These are phyloP conservation scores for Triadica sebifera DNA, from an alignment of 345 rosid species.

Conservation along the genomic window DNA sequence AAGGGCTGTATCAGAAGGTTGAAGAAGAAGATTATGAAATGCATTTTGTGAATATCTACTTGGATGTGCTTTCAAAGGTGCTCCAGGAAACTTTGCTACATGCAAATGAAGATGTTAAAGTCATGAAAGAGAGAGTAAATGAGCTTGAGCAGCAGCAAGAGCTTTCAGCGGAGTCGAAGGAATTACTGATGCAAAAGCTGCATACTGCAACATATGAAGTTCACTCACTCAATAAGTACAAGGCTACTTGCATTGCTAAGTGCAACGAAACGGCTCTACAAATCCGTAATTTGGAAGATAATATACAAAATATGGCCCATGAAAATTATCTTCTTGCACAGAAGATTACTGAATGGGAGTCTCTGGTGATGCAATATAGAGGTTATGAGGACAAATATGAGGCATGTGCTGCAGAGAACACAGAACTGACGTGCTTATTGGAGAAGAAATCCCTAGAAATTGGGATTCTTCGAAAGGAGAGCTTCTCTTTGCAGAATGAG, in stretches of 20 bases:
- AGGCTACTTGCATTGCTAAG: slow-evolving; percentile 51
- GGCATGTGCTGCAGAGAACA: slow-evolving; percentile 54
- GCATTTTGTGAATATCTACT: slow-evolving; percentile 58
- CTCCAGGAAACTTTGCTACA: slow-evolving; percentile 63
- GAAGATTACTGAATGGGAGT: slow-evolving; percentile 72
- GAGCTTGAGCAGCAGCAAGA: slow-evolving; percentile 62
- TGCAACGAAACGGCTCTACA: slow-evolving; percentile 56
- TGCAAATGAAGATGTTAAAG: slow-evolving; percentile 47
- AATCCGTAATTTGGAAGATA: slow-evolving; percentile 55
- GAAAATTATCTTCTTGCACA: slow-evolving; percentile 60
- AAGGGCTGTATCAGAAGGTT: slow-evolving; percentile 70
- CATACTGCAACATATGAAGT: slow-evolving; percentile 62
- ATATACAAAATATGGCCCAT: slow-evolving; percentile 45
- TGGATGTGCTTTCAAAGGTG: slow-evolving; percentile 76
- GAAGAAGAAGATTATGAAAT: slow-evolving; percentile 76
- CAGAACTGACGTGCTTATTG: slow-evolving; percentile 55
- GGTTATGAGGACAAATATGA: slow-evolving; percentile 57
- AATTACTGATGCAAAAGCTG: slow-evolving; percentile 58
- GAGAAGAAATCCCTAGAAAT: slow-evolving; percentile 56
- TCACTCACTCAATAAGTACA: slow-evolving; percentile 55
- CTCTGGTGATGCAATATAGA: slow-evolving; percentile 46
- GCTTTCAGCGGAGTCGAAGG: slow-evolving; percentile 60
- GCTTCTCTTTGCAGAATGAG: slow-evolving; percentile 50
- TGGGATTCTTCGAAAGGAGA: slow-evolving; percentile 44
- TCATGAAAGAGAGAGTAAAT: slow-evolving; percentile 46